Conservation (phyloP, 305 asterid genomes). For the Euphrasia arctica region DNA sequence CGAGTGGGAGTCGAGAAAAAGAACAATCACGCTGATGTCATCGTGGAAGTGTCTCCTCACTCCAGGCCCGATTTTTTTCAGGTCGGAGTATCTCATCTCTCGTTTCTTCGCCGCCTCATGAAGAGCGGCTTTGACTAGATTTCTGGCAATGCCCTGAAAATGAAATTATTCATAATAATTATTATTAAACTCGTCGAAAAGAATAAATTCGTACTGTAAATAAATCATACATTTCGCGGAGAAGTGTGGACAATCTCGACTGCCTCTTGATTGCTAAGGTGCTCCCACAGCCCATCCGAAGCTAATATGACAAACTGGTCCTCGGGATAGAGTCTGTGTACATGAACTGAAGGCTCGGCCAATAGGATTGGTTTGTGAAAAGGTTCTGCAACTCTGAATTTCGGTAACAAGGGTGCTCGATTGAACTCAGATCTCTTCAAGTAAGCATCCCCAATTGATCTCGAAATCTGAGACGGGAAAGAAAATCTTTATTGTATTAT, state of each 20-base stretch:
- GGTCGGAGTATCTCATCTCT: constrained; percentile 91
- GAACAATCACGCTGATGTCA: constrained; percentile 78
- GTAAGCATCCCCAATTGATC: constrained; percentile 84
- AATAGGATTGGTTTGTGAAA: constrained; percentile 59
- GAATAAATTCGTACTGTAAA: not conserved
- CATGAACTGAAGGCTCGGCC: constrained; percentile 66
- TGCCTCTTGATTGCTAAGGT: constrained; percentile 74
- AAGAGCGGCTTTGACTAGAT: constrained; percentile 72
- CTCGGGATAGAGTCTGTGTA: constrained; percentile 51
- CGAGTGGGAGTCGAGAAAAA: constrained; percentile 57
- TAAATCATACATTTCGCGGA: constrained; percentile 47
- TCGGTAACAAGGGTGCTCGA: constrained; percentile 55
- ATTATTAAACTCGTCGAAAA: too few species aligned
- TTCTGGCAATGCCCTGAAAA: constrained; percentile 78
- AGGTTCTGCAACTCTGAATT: constrained; percentile 55
- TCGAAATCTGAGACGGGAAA: constrained; percentile 51
- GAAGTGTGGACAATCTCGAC: constrained; percentile 57
- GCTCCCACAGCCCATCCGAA: constrained; percentile 87
- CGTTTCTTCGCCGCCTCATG: constrained; percentile 85
- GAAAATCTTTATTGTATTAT: constrained; percentile 14
- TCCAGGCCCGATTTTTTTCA: constrained; percentile 66
- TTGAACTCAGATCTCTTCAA: constrained; percentile 70
- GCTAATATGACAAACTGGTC: constrained; percentile 79
- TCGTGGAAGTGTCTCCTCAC: constrained; percentile 91
- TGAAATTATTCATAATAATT: not conserved